A percentile compares a stretch with the other conserved stretches of the same genome.
Evolutionary conservation across 148 eudicot genomes (phyloP).

Genomic region (Dianthus caryophyllus): DNA sequence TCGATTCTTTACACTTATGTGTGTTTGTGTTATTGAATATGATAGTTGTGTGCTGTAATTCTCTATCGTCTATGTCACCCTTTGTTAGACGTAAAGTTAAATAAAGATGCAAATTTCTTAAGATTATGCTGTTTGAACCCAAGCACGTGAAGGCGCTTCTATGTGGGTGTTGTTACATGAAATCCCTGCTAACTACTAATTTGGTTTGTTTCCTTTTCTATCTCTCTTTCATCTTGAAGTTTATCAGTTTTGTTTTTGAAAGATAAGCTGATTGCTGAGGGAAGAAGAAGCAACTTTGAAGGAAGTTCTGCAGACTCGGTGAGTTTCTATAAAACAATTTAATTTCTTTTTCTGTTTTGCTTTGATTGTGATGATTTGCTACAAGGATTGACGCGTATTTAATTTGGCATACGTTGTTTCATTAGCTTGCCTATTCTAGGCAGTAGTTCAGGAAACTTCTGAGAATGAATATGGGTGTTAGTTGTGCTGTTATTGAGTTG

Average conservation of each 20-base stretch:
- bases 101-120: background rate
- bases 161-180: background rate
- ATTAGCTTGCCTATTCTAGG: background rate
- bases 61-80: background rate
- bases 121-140: background rate
- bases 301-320: background rate
- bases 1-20: background rate
- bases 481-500: background rate
- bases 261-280: background rate
- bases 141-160: background rate
- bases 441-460: background rate
- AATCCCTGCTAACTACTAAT: background rate
- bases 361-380: background rate
- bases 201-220: background rate
- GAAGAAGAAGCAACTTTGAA: background rate
- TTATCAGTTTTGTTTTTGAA: constrained; percentile 8
- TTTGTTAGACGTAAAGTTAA: background rate
- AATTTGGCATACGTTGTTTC: background rate
- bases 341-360: background rate
- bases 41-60: background rate
- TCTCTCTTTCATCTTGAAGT: constrained; percentile 5
- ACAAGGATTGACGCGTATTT: background rate
- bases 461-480: background rate
- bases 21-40: background rate
- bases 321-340: no score